A percentile compares a stretch with the other conserved stretches of the same genome.
These are phyloP conservation scores for Onygenales sp. DNA, from an alignment of 2,329 filamentous ascomycete genomes.

Conservation along the genomic window DNA sequence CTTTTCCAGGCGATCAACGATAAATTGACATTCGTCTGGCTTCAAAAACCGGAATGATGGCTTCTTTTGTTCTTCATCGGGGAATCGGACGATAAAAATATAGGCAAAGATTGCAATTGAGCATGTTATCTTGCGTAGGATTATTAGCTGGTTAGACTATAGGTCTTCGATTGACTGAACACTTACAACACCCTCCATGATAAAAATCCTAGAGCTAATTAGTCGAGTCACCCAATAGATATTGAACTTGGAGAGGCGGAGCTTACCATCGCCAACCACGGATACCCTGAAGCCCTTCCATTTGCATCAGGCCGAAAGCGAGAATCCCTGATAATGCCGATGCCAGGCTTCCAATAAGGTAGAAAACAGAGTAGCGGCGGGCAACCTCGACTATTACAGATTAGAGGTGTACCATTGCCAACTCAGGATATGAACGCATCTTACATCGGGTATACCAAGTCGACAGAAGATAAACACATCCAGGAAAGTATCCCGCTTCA, in stretches of 20 bases:
- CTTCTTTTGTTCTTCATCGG: constrained; percentile 7
- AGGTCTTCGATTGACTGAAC: not conserved
- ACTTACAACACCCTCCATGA: constrained; percentile 11
- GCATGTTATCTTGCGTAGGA: constrained; percentile 4
- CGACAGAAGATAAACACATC: constrained; percentile 56
- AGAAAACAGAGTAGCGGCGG: constrained; percentile 35
- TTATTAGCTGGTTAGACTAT: not conserved
- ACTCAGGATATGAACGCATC: constrained; percentile 16
- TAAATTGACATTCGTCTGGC: constrained; percentile 34
- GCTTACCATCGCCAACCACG: constrained; percentile 19
- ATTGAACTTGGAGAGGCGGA: not conserved
- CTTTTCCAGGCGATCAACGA: constrained; percentile 38
- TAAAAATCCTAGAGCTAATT: constrained; percentile 8
- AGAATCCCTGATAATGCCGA: constrained; percentile 34
- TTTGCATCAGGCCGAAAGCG: constrained; percentile 23
- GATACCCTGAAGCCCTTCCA: constrained; percentile 17
- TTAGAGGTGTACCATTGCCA: not conserved
- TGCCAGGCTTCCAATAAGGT: constrained; percentile 33
- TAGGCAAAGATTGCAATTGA: constrained; percentile 6
- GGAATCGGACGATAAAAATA: constrained; percentile 9
- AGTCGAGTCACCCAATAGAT: not conserved
- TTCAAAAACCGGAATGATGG: constrained; percentile 29
- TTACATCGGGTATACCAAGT: constrained; percentile 60
- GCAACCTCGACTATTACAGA: constrained; percentile 20
- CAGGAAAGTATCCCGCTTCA: constrained; percentile 57